phyloP scores from a whole-genome alignment of 2,329 filamentous ascomycete genomes.

The Colletotrichum aenigma region DNA sequence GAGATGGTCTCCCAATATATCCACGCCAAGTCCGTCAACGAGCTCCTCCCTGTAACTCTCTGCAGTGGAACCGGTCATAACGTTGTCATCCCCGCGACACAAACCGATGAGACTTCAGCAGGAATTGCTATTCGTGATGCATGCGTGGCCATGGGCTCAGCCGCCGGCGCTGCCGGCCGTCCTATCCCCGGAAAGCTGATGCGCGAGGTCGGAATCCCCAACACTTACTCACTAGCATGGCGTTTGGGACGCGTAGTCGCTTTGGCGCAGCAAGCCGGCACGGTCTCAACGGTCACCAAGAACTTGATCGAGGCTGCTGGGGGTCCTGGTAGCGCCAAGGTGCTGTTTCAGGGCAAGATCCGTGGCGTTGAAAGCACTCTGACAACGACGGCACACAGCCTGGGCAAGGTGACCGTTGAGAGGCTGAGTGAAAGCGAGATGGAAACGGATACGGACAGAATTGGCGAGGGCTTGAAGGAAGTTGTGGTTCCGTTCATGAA shows the following conservation, averaged over 20 bases:
- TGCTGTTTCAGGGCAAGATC: constrained; percentile 32
- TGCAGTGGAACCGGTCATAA: constrained; percentile 26
- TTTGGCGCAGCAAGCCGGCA: constrained; percentile 44
- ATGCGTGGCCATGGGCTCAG: constrained; percentile 31
- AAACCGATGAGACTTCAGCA: constrained; percentile 22
- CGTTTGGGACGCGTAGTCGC: constrained; percentile 55
- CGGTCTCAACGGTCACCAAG: constrained; percentile 43
- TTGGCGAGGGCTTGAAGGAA: constrained; percentile 24
- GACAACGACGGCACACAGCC: constrained; percentile 43
- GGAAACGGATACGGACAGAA: constrained; percentile 31
- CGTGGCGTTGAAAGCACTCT: constrained; percentile 41
- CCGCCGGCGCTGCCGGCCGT: constrained; percentile 36
- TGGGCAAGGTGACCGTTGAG: constrained; percentile 44
- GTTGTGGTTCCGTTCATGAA: constrained; percentile 23
- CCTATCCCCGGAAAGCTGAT: constrained; percentile 35
- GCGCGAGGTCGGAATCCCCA: constrained; percentile 34
- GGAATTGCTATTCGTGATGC: constrained; percentile 28
- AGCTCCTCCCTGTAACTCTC: constrained; percentile 26
- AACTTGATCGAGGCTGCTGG: constrained; percentile 42
- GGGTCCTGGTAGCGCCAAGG: constrained; percentile 26
- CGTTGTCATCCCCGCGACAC: constrained; percentile 24
- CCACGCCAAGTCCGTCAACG: constrained; percentile 30
- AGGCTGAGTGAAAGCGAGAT: constrained; percentile 41
- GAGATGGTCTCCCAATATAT: constrained; percentile 32
- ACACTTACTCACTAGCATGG: constrained; percentile 42